A percentile compares a stretch with the other conserved stretches of the same genome.
Evolutionary conservation across 495 filamentous ascomycete genomes (phyloP).

Genomic region (Neurospora discreta): DNA sequence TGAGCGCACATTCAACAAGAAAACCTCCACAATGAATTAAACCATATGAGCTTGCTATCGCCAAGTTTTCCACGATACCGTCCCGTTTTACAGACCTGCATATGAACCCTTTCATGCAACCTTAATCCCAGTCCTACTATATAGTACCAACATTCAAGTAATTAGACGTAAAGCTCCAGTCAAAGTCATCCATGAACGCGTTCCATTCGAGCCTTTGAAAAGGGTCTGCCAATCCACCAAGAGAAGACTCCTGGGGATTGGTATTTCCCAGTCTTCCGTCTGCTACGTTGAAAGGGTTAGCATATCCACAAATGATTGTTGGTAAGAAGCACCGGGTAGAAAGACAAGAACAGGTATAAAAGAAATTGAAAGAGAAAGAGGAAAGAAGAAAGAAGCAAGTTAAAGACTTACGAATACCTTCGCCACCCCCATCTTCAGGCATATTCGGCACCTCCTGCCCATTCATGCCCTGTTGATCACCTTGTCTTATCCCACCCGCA

Average conservation of each 20-base stretch:
- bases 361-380: neutral
- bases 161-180: constrained; percentile 29
- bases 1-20: neutral
- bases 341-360: neutral
- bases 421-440: neutral
- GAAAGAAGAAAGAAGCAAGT: neutral
- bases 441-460: neutral
- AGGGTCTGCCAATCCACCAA: constrained; percentile 17
- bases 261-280: constrained; percentile 2
- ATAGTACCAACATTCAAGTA: neutral
- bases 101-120: neutral
- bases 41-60: neutral
- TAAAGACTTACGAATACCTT: neutral
- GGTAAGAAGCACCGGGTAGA: neutral
- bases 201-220: constrained; percentile 32
- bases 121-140: neutral
- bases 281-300: neutral
- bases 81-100: neutral
- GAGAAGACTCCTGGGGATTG: constrained; percentile 6
- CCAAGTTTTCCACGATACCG: neutral
- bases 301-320: neutral
- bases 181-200: constrained; percentile 35
- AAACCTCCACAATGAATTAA: neutral
- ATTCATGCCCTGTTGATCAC: neutral
- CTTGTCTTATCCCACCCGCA: neutral